Percentiles rank a stretch among this genome's conserved stretches.
Evolutionary conservation across 2,329 filamentous ascomycete genomes (phyloP).

Genomic region (Sarocladium strictum): DNA sequence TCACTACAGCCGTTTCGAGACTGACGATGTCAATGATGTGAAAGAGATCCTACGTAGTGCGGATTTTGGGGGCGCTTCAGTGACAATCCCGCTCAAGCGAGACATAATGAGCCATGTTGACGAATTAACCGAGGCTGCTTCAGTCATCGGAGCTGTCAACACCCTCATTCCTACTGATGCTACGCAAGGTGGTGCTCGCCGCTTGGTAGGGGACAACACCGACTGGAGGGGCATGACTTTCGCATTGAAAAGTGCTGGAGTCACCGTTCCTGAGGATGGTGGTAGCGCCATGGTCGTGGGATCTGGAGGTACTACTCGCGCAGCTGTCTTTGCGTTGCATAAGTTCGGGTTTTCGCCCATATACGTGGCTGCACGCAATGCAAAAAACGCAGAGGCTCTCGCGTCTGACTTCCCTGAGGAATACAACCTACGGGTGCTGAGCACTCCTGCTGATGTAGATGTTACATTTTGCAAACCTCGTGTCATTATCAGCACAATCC

Average conservation of each 20-base stretch:
- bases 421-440: constrained; percentile 65
- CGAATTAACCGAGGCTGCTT: constrained; percentile 70
- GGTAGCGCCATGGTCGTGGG: constrained; percentile 74
- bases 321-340: constrained; percentile 83
- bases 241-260: constrained; percentile 64
- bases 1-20: constrained; percentile 71
- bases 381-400: constrained; percentile 61
- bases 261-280: constrained; percentile 30
- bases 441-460: constrained; percentile 39
- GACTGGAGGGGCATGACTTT: constrained; percentile 92
- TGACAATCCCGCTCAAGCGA: constrained; percentile 92
- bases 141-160: constrained; percentile 86
- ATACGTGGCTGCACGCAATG: constrained; percentile 76
- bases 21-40: constrained; percentile 56
- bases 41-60: constrained; percentile 59
- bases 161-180: constrained; percentile 65
- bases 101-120: constrained; percentile 81
- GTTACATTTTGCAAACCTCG: constrained; percentile 42
- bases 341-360: constrained; percentile 79
- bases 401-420: constrained; percentile 64
- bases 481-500: constrained; percentile 85
- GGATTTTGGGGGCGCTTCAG: constrained; percentile 86
- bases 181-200: constrained; percentile 36
- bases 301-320: constrained; percentile 85
- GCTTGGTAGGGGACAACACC: constrained; percentile 82